Base-by-base conservation (phyloP, 2,329 filamentous ascomycete species). In the Hypomyces rosellus region DNA sequence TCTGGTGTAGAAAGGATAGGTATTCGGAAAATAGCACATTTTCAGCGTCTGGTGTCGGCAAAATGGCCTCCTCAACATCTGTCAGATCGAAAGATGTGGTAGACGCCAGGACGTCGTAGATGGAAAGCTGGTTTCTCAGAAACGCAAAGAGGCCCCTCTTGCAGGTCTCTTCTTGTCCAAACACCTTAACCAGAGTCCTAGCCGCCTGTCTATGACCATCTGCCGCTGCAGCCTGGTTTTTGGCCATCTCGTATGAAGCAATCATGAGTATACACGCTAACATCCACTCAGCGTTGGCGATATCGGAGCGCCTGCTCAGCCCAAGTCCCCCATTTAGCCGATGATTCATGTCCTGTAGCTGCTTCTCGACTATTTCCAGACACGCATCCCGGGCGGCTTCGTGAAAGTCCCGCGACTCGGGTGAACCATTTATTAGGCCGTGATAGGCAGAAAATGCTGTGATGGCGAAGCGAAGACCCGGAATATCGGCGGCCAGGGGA, bases 181-280 rank as follows among this genome's bases (percentile, higher is more conserved):
- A 65, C 6, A 64, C 54, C 22, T 63, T 63, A 18, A 64, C 58
- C 2, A 65, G 58, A 1, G 58, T 63, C 15, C 63, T 51, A 1
- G 63, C 63, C 5, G 63, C 63, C 39, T 54, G 54, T 9, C 63
- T 49, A 34, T 65, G 63, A 20, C 59, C 58, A 30, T 65, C 63
- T 3, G 63, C 63, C 1, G 58, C 59, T 4, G 52, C 52, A 3
- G 55, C 49, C 12, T 60, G 58, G 16, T 57, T 59, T 30, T 63
- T 58, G 22, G 60, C 57, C 58, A 63, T 63, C 45, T 65, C 63
- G 39, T 63, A 65, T 42, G 58, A 62, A 12, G 58, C 60, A 22
- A 65, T 56, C 45, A 65, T 64, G 11, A 65, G 54, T 18, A 65
- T 64, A 5, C 61, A 57, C 1, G 63, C 61, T 48, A 65, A 50